These are phyloP conservation scores for Clarireedia hainanense DNA, from an alignment of 2,329 filamentous ascomycete genomes.

Conservation along the genomic window DNA sequence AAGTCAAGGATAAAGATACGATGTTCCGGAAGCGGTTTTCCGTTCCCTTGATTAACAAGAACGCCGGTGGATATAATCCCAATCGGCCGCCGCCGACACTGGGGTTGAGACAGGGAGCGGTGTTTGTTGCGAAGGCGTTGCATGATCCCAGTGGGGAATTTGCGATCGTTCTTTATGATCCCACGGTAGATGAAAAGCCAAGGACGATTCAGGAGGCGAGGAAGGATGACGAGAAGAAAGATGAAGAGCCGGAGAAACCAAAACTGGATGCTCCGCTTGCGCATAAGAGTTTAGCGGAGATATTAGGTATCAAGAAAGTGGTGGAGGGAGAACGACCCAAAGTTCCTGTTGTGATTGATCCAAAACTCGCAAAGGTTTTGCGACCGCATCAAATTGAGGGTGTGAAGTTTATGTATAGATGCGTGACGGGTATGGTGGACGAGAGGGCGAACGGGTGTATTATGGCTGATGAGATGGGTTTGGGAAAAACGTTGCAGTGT, in stretches of 20 bases:
- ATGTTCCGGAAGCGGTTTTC: constrained; percentile 77
- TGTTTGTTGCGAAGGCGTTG: constrained; percentile 80
- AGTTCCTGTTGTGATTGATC: constrained; percentile 97
- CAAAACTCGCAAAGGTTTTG: constrained; percentile 77
- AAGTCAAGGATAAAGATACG: constrained; percentile 76
- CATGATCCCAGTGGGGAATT: constrained; percentile 96
- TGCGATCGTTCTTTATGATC: constrained; percentile 91
- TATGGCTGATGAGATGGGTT: constrained; percentile 98
- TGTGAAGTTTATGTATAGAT: constrained; percentile 94
- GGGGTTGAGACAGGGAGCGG: constrained; percentile 74
- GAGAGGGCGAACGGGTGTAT: constrained; percentile 93
- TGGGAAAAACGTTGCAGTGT: constrained; percentile 95
- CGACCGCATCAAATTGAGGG: constrained; percentile 96
- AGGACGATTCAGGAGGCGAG: constrained; percentile 38
- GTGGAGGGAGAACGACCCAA: constrained; percentile 72
- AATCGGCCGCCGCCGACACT: constrained; percentile 78
- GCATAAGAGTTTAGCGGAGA: constrained; percentile 92
- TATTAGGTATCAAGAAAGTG: constrained; percentile 87
- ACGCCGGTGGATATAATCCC: constrained; percentile 61
- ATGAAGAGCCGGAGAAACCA: constrained; percentile 33
- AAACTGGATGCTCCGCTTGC: constrained; percentile 73
- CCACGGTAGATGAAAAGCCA: constrained; percentile 81
- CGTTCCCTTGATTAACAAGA: constrained; percentile 81
- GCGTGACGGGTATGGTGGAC: constrained; percentile 92
- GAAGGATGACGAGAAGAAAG: constrained; percentile 37